Base-by-base conservation (phyloP, 1,139 yeast genomes). In the Zygosaccharomyces sapae region DNA sequence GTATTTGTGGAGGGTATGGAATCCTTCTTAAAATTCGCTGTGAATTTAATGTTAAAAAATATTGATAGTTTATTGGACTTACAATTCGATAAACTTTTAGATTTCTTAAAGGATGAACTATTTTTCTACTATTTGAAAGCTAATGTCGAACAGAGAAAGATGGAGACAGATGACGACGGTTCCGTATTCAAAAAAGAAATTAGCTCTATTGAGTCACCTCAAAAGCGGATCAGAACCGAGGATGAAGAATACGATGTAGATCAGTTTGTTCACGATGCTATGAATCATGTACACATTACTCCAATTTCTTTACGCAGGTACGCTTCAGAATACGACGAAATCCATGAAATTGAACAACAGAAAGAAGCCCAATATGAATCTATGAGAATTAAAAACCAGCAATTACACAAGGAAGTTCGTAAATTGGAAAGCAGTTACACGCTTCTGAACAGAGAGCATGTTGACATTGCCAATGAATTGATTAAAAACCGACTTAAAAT, bases 1-100 rank as follows among this genome's bases (percentile, higher is more conserved):
- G 80, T 92, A 13, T 78, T 92, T 42, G 83, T 95, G 6, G 96
- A 90, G 68, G 97, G 97, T 27, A 71, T 83, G 46, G 97, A 89
- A 65, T 80, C 94, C 2, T 72, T 90, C 45, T 71, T 92, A 57
- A 81, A 86, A 60, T 83, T 92, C 66, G 89, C 95, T 0, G 73
- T 88, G 12, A 87, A 87, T 40, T 71, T 90, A 54, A 79, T 92
- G 80, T 67, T 77, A 33, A 76, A 79, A 54, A 88, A 87, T 61
- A 81, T 84, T 48, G 66, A 70, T 2, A 75, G 71, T 36, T 71
- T 92, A 39, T 59, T 88, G 44, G 62, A 73, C 3, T 73, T 88
- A 48, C 77, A 77, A 46, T 88, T 90, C 68, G 97, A 90, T 64
- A 76, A 79, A 9, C 71, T 92, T 47, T 66, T 92, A 53, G 81